These are phyloP conservation scores for Venturia nashicola DNA, from an alignment of 2,329 filamentous ascomycete genomes.

Conservation along the genomic window DNA sequence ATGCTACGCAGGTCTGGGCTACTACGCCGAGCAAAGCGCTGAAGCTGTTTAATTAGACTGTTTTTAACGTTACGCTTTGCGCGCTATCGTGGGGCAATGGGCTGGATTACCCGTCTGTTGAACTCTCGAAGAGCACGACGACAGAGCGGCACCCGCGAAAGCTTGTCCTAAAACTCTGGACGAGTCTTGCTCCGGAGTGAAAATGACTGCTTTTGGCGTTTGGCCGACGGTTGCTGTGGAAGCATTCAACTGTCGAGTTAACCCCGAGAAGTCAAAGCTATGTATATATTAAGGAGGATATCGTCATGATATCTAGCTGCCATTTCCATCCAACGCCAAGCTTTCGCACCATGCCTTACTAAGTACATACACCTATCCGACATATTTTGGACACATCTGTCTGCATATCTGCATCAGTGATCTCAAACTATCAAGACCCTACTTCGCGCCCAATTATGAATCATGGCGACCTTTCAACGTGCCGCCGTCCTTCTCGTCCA, in stretches of 20 bases:
- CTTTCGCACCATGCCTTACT: background rate
- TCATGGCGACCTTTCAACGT: background rate
- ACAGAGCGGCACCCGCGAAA: too few relatives aligned
- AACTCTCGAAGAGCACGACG: too few relatives aligned
- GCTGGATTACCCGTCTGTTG: too few relatives aligned
- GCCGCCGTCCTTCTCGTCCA: slow-evolving; percentile 12
- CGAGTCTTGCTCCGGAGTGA: too few relatives aligned
- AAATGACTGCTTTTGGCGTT: too few relatives aligned
- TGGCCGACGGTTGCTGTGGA: too few relatives aligned
- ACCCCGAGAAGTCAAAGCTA: background rate
- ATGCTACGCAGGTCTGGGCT: too few relatives aligned
- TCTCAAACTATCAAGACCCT: background rate
- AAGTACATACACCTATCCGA: background rate
- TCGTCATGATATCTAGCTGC: background rate
- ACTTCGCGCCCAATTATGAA: background rate
- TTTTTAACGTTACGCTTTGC: too few relatives aligned
- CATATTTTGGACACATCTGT: background rate
- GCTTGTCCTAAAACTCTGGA: too few relatives aligned
- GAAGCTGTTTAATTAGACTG: too few relatives aligned
- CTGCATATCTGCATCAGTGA: background rate
- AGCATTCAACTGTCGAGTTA: background rate
- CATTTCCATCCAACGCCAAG: background rate
- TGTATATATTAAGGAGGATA: background rate
- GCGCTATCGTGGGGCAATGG: too few relatives aligned
- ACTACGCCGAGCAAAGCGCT: too few relatives aligned